Evolutionary conservation across 495 filamentous ascomycete species (phyloP).

Genomic region (Penicillium paxilli): DNA sequence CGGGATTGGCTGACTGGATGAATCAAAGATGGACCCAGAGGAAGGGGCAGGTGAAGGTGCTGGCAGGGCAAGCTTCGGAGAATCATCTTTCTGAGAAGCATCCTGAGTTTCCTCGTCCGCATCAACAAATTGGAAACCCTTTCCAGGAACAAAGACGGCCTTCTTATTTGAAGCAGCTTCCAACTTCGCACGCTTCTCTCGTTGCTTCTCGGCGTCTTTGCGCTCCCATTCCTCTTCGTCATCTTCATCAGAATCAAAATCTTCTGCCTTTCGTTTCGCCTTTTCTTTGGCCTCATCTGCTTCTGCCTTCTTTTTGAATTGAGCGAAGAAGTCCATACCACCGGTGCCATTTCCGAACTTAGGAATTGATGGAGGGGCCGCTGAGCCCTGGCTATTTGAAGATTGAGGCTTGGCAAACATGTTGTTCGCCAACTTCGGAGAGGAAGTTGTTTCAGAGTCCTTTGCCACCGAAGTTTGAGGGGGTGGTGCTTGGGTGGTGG

Average conservation of each 20-base stretch:
- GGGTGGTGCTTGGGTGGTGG: constrained; percentile 7
- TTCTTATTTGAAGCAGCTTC: constrained; percentile 31
- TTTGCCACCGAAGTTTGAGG: not conserved
- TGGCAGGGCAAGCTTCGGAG: constrained; percentile 9
- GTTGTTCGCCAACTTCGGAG: constrained; percentile 21
- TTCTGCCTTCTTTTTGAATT: constrained; percentile 38
- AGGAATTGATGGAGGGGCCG: constrained; percentile 23
- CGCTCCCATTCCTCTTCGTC: constrained; percentile 52
- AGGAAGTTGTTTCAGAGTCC: constrained; percentile 1
- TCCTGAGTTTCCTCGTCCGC: constrained; percentile 14
- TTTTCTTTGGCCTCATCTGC: constrained; percentile 41
- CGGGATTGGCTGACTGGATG: constrained; percentile 23
- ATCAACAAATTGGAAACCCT: constrained; percentile 42
- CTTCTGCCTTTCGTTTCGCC: constrained; percentile 54
- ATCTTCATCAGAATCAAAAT: constrained; percentile 57
- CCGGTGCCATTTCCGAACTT: constrained; percentile 30
- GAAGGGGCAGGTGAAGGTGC: constrained; percentile 12
- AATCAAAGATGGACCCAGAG: constrained; percentile 20
- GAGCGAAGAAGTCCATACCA: constrained; percentile 34
- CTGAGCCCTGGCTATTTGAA: not conserved
- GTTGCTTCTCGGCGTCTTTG: constrained; percentile 46
- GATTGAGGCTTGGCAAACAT: constrained; percentile 9
- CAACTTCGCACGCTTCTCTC: constrained; percentile 40
- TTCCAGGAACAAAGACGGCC: constrained; percentile 40
- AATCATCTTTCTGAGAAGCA: too few relatives aligned